Evolutionary conservation across 2,329 filamentous ascomycete species (phyloP).

Genomic region (Pyrenophora graminea): DNA sequence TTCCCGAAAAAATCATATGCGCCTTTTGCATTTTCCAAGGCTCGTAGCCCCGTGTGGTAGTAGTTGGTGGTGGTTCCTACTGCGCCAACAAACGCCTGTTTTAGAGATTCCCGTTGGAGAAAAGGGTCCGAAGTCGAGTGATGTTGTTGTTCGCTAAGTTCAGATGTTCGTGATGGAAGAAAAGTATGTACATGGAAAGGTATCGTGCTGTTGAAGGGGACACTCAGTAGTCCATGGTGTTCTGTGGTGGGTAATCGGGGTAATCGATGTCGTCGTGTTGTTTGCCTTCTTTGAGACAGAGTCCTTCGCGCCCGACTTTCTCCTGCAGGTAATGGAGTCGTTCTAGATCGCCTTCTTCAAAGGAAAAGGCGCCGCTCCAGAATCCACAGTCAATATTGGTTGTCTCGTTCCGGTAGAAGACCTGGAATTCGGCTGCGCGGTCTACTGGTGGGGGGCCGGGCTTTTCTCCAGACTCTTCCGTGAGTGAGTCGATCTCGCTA

Average conservation of each 20-base stretch:
- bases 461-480: constrained; percentile 34
- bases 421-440: constrained; percentile 37
- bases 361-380: constrained; percentile 45
- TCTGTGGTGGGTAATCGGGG: constrained; percentile 13
- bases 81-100: too few relatives aligned
- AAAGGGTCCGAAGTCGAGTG: neutral
- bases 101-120: too few relatives aligned
- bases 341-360: constrained; percentile 36
- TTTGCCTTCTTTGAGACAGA: constrained; percentile 43
- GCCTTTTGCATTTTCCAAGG: neutral
- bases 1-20: neutral
- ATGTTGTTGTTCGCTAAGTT: neutral
- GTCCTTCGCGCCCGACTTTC: constrained; percentile 45
- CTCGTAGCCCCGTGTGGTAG: too few relatives aligned
- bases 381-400: constrained; percentile 48
- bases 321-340: constrained; percentile 43
- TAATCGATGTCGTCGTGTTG: constrained; percentile 10
- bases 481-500: constrained; percentile 46
- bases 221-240: constrained; percentile 17
- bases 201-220: neutral
- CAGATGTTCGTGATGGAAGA: constrained; percentile 8
- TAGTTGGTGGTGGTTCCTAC: too few relatives aligned
- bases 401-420: constrained; percentile 40
- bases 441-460: constrained; percentile 44
- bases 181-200: constrained; percentile 9